Percentiles rank a stretch among this genome's conserved stretches.
Evolutionary conservation across 257 asterid species (phyloP).

Genomic region (Nicotiana paniculata): DNA sequence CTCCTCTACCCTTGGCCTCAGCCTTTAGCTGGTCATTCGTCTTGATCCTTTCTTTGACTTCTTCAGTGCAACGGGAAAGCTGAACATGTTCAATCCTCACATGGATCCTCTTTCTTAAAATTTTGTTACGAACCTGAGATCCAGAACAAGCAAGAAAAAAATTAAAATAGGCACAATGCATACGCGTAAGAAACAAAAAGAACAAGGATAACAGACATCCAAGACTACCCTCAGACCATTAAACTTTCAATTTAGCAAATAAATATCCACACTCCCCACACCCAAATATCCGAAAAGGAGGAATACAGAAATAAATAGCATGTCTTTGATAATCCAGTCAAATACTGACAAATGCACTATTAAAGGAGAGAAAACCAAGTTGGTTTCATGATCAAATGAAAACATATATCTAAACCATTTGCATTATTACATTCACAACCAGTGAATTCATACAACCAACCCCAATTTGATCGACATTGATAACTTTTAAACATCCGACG

Average conservation of each 20-base stretch:
- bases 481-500: too few species aligned
- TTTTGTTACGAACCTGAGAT: slow-evolving; percentile 2
- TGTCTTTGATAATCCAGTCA: too few species aligned
- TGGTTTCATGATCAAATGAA: too few species aligned
- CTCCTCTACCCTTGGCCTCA: slow-evolving; percentile 66
- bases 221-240: background rate
- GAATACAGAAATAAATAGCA: too few species aligned
- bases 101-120: slow-evolving; percentile 56
- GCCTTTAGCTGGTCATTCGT: slow-evolving; percentile 59
- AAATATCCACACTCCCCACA: too few species aligned
- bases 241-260: background rate
- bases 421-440: too few species aligned
- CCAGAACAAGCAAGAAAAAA: background rate
- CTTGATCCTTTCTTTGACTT: slow-evolving; percentile 41
- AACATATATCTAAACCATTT: too few species aligned
- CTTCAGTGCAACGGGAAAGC: slow-evolving; percentile 67
- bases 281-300: too few species aligned
- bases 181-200: background rate
- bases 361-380: too few species aligned
- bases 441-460: too few species aligned
- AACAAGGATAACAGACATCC: background rate
- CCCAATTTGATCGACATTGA: too few species aligned
- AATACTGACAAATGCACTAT: too few species aligned
- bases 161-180: background rate
- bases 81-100: slow-evolving; percentile 73